These are phyloP conservation scores for Colletotrichum karsti DNA, from an alignment of 2,329 filamentous ascomycete genomes.

Conservation along the genomic window DNA sequence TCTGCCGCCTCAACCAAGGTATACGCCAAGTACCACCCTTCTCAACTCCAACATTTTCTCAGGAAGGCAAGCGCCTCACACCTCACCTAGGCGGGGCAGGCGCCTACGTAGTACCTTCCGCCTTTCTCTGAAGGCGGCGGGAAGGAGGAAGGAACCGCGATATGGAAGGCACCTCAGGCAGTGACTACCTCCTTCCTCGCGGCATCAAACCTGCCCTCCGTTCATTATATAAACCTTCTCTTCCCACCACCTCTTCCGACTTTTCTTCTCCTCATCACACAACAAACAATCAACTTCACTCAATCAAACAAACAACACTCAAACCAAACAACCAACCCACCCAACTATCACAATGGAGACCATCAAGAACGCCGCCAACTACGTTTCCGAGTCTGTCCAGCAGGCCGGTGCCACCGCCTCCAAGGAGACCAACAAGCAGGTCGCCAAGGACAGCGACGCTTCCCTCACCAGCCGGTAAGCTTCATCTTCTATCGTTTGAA, in stretches of 20 bases:
- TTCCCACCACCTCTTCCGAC: conserved; percentile 16
- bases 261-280: conserved; percentile 31
- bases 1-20: neutral
- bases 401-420: conserved; percentile 62
- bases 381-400: conserved; percentile 72
- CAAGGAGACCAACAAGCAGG: conserved; percentile 76
- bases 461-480: conserved; percentile 60
- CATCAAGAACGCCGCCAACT: conserved; percentile 71
- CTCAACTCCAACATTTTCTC: neutral
- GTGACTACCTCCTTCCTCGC: conserved; percentile 1
- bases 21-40: neutral
- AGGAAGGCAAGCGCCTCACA: neutral
- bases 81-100: conserved; percentile 8
- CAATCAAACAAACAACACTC: conserved; percentile 32
- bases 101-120: conserved; percentile 19
- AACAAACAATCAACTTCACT: conserved; percentile 31
- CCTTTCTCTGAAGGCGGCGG: neutral
- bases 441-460: conserved; percentile 69
- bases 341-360: conserved; percentile 56
- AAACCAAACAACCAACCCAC: conserved; percentile 34
- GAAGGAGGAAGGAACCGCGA: conserved; percentile 14
- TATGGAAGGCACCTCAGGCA: conserved; percentile 4
- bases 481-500: accelerated
- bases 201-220: conserved; percentile 16
- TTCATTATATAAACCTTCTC: conserved; percentile 35